phyloP scores from a whole-genome alignment of 179 eudicot species.

The Vitellaria paradoxa region DNA sequence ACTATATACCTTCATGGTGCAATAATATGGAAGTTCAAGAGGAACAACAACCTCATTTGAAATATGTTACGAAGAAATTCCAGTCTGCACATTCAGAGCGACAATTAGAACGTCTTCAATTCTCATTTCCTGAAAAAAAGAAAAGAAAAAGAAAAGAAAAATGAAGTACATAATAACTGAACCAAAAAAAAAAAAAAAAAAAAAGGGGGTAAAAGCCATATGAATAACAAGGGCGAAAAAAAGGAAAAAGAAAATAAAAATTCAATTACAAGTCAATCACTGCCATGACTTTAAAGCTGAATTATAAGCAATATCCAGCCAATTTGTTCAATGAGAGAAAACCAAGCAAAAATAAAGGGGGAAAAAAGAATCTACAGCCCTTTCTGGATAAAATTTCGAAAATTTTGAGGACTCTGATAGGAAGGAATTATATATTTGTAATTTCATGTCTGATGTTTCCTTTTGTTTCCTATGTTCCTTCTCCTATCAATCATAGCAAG shows the following conservation, averaged over 20 bases:
- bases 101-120: neutral
- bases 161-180: neutral
- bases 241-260: neutral
- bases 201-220: neutral
- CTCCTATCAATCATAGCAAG: neutral
- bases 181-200: neutral
- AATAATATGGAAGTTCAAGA: conserved; percentile 10
- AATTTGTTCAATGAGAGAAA: neutral
- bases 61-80: neutral
- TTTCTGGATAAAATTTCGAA: neutral
- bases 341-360: neutral
- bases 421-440: neutral
- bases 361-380: neutral
- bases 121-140: neutral
- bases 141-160: neutral
- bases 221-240: neutral
- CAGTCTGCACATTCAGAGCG: neutral
- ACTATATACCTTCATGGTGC: conserved; percentile 6
- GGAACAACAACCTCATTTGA: neutral
- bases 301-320: neutral
- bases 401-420: neutral
- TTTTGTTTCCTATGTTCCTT: neutral
- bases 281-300: neutral
- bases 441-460: neutral
- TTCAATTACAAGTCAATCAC: neutral